Conservation (phyloP, 805 yeast species). For the Candida pseudofarinosa region DNA sequence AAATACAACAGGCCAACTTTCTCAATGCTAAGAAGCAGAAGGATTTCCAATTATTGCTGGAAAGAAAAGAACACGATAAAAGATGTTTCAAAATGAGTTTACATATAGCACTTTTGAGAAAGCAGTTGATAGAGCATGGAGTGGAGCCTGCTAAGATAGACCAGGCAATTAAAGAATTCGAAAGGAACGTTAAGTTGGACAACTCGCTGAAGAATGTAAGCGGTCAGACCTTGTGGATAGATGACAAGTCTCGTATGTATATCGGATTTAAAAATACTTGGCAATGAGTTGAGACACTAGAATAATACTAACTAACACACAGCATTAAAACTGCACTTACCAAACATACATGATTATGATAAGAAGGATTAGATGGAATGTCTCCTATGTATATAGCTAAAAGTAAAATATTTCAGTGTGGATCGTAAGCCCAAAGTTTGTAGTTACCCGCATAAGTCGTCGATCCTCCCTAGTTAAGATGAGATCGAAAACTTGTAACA, state of each 20-base stretch:
- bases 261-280: background rate
- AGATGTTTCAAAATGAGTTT: slow-evolving; percentile 57
- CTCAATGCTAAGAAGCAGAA: slow-evolving; percentile 48
- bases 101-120: slow-evolving; percentile 62
- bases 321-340: slow-evolving; percentile 47
- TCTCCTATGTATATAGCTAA: background rate
- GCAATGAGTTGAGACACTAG: background rate
- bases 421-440: background rate
- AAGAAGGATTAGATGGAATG: slow-evolving; percentile 18
- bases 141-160: slow-evolving; percentile 55
- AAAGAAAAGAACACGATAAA: slow-evolving; percentile 44
- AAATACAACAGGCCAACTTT: slow-evolving; percentile 45
- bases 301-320: slow-evolving; percentile 13
- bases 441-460: slow-evolving; percentile 18
- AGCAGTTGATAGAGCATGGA: slow-evolving; percentile 56
- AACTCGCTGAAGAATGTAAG: slow-evolving; percentile 52
- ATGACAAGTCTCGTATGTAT: slow-evolving; percentile 42
- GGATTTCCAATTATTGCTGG: slow-evolving; percentile 50
- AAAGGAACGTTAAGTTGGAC: slow-evolving; percentile 53
- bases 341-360: slow-evolving; percentile 61
- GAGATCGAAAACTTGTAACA: slow-evolving; percentile 5
- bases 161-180: slow-evolving; percentile 51
- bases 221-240: slow-evolving; percentile 57
- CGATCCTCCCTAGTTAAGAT: slow-evolving; percentile 6
- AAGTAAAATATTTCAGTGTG: no score